Base-by-base conservation (phyloP, 2,329 filamentous ascomycete species). In the Phymatotrichopsis omnivora region DNA sequence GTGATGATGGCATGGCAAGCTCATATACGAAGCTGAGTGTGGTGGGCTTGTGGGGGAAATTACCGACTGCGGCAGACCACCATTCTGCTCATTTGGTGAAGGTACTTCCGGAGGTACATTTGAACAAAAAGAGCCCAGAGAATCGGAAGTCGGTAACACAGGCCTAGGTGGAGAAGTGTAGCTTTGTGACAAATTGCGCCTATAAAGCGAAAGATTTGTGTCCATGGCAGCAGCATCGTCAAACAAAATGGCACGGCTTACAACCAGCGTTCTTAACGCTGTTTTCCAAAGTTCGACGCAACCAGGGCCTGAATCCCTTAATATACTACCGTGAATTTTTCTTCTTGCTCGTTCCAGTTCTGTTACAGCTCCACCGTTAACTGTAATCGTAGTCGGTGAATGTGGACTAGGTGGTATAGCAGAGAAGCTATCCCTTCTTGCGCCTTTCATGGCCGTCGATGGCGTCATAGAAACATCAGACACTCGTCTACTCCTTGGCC, bases 331-430 rank as follows among this genome's bases (percentile, higher is more conserved):
- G 31, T 55, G 50, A 8, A 55, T 55, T 30, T 55, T 55, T 24
- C 43, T 48, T 39, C 52, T 34, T 14, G 44, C 50, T 27, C 51
- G 37, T 29, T 55, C 52, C 14, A 55, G 41, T 22, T 53, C 52
- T n/a, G 24, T 23, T 20, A 36, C 25, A 16, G 28, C 24, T 32
- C 29, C 49, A n/a, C n/a, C n/a, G n/a, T n/a, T n/a, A n/a, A n/a
- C n/a, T n/a, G n/a, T n/a, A n/a, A n/a, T n/a, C 36, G 19, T 28
- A 45, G 37, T 24, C 24, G 19, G 19, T 14, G 31, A 39, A 34
- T 16, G 34, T 32, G 17, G 43, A 36, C 24, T 42, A 16, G 7
- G 11, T 16, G 14, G 12, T 34, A 30, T 14, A n/a, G 10, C 16
- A 23, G 32, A 5, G 44, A 40, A 7, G 34, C 44, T 43, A 11